Conservation (phyloP, 108 stramenopile species). For the Pseudonitzschia pungens region DNA sequence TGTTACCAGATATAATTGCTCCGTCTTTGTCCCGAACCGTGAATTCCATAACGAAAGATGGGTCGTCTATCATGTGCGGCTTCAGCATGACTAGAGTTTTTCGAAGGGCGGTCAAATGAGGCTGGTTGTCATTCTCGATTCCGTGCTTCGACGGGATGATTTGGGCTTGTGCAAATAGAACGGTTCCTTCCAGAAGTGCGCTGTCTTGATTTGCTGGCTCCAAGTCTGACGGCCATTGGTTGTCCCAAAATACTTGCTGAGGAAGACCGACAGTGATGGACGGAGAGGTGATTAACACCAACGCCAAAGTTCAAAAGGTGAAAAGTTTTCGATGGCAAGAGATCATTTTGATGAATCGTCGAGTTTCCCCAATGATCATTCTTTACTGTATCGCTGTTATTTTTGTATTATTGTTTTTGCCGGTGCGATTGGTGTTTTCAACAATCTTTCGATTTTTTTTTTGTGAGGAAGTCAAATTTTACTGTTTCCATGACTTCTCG, state of each 20-base stretch:
- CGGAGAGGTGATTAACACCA: too few relatives aligned
- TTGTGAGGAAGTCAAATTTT: too few relatives aligned
- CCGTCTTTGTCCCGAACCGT: background rate
- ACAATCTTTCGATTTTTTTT: too few relatives aligned
- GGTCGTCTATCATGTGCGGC: background rate
- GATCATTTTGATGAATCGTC: too few relatives aligned
- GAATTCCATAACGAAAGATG: background rate
- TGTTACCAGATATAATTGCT: background rate
- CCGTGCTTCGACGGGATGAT: slow-evolving; percentile 7
- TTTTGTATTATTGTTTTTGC: too few relatives aligned
- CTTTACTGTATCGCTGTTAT: too few relatives aligned
- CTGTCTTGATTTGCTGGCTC: background rate
- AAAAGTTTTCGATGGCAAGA: too few relatives aligned
- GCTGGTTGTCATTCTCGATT: background rate
- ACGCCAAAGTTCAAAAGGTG: too few relatives aligned
- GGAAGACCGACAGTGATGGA: background rate
- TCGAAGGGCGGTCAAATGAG: slow-evolving; percentile 1
- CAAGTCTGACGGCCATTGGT: background rate
- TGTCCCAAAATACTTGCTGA: slow-evolving; percentile 3
- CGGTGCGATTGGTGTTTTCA: too few relatives aligned
- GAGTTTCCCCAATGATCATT: too few relatives aligned
- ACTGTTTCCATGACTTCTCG: too few relatives aligned
- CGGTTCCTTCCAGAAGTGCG: background rate
- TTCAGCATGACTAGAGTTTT: slow-evolving; percentile 2
- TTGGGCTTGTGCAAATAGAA: slow-evolving; percentile 9